phyloP scores from a whole-genome alignment of 345 rosid genomes.

The Carallia brachiata region DNA sequence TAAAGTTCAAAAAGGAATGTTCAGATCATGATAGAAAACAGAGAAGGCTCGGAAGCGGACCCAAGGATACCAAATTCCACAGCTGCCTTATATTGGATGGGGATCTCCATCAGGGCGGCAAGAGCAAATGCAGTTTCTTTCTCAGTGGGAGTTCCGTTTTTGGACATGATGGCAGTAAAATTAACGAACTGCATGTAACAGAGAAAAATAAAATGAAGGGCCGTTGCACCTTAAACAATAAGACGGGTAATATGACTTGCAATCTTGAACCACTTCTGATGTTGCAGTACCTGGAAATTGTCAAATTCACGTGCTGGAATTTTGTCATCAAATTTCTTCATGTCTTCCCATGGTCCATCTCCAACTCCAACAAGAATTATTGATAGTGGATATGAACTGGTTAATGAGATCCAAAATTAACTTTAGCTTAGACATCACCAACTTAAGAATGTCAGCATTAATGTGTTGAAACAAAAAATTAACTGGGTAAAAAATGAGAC shows the following conservation, averaged over 20 bases:
- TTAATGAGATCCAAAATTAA: background rate
- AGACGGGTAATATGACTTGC: background rate
- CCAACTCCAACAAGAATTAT: constrained; percentile 77
- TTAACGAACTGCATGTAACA: constrained; percentile 23
- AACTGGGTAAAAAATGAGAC: background rate
- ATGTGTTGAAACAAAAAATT: background rate
- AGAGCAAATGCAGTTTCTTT: constrained; percentile 31
- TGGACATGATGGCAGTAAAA: constrained; percentile 27
- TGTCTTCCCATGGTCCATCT: constrained; percentile 84
- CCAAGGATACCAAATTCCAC: constrained; percentile 19
- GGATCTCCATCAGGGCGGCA: constrained; percentile 31
- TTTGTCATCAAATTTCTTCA: constrained; percentile 71
- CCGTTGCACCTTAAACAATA: background rate
- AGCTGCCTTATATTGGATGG: constrained; percentile 24
- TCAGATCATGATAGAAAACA: background rate
- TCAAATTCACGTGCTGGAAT: constrained; percentile 68
- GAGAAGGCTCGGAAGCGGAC: constrained; percentile 11
- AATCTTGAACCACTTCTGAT: background rate
- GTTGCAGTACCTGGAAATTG: constrained; percentile 59
- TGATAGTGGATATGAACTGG: constrained; percentile 60
- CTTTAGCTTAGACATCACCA: background rate
- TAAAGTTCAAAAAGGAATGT: no score
- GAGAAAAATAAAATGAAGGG: background rate
- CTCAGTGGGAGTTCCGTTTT: constrained; percentile 8
- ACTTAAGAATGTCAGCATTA: background rate